Evolutionary conservation across 2,329 filamentous ascomycete genomes (phyloP).

Genomic region (Chaetomiaceae sp.): DNA sequence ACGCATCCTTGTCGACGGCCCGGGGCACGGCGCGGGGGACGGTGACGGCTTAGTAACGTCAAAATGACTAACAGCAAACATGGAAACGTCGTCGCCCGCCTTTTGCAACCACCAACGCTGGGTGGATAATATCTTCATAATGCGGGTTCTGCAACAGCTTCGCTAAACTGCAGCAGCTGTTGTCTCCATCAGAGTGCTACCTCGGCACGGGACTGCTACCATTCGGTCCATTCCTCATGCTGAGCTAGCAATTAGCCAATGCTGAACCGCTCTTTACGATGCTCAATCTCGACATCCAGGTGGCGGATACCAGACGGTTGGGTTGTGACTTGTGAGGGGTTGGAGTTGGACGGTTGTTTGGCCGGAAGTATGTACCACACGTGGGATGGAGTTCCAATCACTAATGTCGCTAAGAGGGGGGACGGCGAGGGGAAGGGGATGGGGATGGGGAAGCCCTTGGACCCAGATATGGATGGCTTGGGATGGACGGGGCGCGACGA

Average conservation of each 20-base stretch:
- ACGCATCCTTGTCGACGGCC: constrained; percentile 1
- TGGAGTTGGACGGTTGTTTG: background rate
- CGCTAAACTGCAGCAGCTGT: background rate
- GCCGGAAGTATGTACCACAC: background rate
- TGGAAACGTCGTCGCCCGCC: background rate
- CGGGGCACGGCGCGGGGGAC: no score
- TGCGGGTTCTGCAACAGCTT: background rate
- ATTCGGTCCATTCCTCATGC: background rate
- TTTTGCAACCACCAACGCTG: background rate
- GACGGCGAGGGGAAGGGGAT: background rate
- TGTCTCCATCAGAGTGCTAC: background rate
- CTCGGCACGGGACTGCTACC: background rate
- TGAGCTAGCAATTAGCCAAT: constrained; percentile 10
- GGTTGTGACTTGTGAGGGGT: no score
- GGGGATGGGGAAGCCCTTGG: background rate
- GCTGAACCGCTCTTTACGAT: constrained; percentile 1
- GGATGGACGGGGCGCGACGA: no score
- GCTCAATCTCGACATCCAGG: background rate
- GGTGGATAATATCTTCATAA: background rate
- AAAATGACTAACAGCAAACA: no score
- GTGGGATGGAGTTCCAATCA: background rate
- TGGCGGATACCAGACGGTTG: no score
- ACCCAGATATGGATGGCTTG: background rate
- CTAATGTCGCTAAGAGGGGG: background rate
- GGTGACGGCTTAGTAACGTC: constrained; percentile 11